Conservation (phyloP, 176 grass and related monocot genomes). For the Oryza glumipatula region DNA sequence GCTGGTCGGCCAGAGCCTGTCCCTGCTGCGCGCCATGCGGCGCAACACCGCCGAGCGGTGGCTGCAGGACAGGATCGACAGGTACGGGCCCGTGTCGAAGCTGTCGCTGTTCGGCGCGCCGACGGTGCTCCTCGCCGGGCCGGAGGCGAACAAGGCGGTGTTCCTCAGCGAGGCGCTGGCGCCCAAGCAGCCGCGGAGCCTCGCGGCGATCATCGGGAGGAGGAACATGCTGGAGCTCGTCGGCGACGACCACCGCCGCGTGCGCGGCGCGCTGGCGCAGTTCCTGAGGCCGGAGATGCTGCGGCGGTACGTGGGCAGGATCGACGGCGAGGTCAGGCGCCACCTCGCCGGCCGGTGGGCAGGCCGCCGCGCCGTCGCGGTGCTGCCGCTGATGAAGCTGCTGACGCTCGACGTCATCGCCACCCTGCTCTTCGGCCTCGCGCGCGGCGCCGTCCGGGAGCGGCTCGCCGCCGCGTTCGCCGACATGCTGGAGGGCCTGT, state of each 20-base stretch:
- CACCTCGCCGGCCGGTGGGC: slow-evolving; percentile 46
- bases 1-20: slow-evolving; percentile 52
- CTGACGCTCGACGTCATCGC: slow-evolving; percentile 52
- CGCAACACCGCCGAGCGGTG: slow-evolving; percentile 49
- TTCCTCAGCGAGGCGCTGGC: slow-evolving; percentile 35
- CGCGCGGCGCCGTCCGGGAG: too few species aligned
- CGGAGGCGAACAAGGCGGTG: slow-evolving; percentile 49
- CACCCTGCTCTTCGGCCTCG: slow-evolving; percentile 24
- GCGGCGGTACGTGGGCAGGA: slow-evolving; percentile 45
- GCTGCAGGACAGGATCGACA: slow-evolving; percentile 26
- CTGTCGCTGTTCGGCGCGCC: slow-evolving; percentile 57
- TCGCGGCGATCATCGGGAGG: slow-evolving; percentile 38
- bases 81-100: slow-evolving; percentile 63
- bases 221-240: slow-evolving; percentile 43
- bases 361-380: background rate
- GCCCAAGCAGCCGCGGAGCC: slow-evolving; percentile 43
- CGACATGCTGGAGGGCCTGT: slow-evolving; percentile 49
- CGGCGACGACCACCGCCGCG: slow-evolving; percentile 53
- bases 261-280: slow-evolving; percentile 45
- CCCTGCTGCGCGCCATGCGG: slow-evolving; percentile 59
- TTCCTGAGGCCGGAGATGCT: slow-evolving; percentile 61
- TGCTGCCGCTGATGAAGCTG: slow-evolving; percentile 46
- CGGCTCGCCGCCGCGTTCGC: background rate
- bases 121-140: slow-evolving; percentile 38
- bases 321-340: slow-evolving; percentile 53